Evolutionary conservation across 257 asterid species (phyloP).

Genomic region (Knoxia roxburghii): DNA sequence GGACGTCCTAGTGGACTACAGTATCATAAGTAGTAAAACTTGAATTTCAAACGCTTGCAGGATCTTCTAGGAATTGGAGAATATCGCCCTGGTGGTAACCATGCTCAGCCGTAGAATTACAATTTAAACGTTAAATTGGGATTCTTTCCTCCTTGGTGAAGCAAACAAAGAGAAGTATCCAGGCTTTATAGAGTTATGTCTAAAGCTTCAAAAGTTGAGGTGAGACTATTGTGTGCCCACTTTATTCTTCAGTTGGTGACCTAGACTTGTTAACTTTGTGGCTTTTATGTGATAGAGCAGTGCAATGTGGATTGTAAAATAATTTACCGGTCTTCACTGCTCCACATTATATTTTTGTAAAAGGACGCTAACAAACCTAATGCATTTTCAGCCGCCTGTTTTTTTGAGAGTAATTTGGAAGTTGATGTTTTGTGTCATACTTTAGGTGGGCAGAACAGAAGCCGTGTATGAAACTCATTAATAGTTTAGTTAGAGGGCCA

Average conservation of each 20-base stretch:
- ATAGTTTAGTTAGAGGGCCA: background rate
- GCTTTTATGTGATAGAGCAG: background rate
- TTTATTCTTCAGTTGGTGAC: background rate
- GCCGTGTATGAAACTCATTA: no score
- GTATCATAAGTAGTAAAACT: constrained; percentile 11
- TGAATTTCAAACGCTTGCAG: constrained; percentile 38
- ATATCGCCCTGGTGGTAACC: constrained; percentile 67
- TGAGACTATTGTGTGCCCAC: background rate
- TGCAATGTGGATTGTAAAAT: background rate
- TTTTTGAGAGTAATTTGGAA: background rate
- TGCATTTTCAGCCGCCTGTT: background rate
- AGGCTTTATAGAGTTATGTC: background rate
- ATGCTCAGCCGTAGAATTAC: constrained; percentile 24
- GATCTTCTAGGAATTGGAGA: constrained; percentile 97
- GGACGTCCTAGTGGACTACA: background rate
- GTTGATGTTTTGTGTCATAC: background rate
- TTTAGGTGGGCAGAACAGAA: no score
- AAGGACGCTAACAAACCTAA: no score
- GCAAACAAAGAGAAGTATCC: background rate
- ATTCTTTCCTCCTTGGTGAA: background rate
- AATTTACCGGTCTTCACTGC: background rate
- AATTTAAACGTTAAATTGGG: background rate
- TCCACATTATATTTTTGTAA: background rate
- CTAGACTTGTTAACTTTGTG: background rate
- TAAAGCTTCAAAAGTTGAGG: background rate